Base-by-base conservation (phyloP, 352 stramenopile genomes). In the Pythium utonaiense region DNA sequence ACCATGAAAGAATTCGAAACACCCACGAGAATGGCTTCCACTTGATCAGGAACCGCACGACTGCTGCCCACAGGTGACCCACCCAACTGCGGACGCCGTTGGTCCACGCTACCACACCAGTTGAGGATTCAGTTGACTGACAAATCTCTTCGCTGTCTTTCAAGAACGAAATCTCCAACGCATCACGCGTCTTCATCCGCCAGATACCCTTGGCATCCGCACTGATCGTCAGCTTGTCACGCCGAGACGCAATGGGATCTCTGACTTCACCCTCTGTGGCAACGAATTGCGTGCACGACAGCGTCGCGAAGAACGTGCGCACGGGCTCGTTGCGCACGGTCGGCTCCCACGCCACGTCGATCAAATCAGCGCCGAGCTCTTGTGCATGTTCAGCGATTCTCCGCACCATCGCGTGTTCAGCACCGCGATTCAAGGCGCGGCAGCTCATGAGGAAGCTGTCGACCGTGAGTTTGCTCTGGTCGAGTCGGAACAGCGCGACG, bases 381-480 rank as follows among this genome's bases (percentile, higher is more conserved):
- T 31, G 16, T 40, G 78, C 77, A 1, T 76, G 36, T 51, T 77
- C 71, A 13, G 77, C 66, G 3, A 88, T 64, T 67, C 64, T 73
- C 47, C 74, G 68, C 31, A 85, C 36, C 77, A 90, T 84, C 17
- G 78, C 75, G 53, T 92, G 80, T 48, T 92, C 80, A 12, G 89
- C 77, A 21, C 80, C 78, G 6, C 82, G 78, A 42, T 92, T 89
- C 9, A 92, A 56, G 3, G 77, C 70, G 17, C 83, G 77, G 56
- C 83, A 92, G 60, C 83, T 92, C 24, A 90, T 74, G 24, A 92
- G 53, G 45, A 89, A 85, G 57, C 78, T 86, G 47, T 86, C 70
- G 1, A 89, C 68, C 22, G 38, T 10, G 4, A 50, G 9, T 10
- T 38, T 30, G 54, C 9, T 1, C 14, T 13, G 36, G 3, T 58